A percentile compares a stretch with the other conserved stretches of the same genome.
Conservation (phyloP, 2,329 filamentous ascomycete species). For the Dothistroma septosporum region DNA sequence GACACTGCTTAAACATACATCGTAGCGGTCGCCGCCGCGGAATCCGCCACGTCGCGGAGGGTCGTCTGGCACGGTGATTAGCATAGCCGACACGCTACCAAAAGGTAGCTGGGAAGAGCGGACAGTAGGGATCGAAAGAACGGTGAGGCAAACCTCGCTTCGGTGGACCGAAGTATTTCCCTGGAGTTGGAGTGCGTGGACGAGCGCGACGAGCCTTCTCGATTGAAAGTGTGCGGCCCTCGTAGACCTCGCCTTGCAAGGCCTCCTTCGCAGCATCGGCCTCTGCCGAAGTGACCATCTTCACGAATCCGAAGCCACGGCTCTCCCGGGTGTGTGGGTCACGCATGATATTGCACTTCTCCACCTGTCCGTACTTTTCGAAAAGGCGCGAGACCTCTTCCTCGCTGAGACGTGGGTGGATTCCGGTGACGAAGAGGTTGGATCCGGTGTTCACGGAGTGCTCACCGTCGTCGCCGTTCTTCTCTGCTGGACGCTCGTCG, state of each 20-base stretch:
- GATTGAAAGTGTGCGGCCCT: conserved; percentile 93
- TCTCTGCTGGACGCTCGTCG: conserved; percentile 42
- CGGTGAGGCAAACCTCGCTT: conserved; percentile 57
- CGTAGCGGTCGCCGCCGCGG: conserved; percentile 47
- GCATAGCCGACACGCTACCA: conserved; percentile 16
- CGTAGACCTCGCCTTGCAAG: conserved; percentile 88
- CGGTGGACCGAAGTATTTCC: conserved; percentile 98
- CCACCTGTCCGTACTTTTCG: conserved; percentile 97
- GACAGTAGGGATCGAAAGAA: conserved; percentile 17
- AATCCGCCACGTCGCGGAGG: conserved; percentile 44
- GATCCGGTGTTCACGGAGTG: conserved; percentile 87
- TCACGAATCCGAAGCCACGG: conserved; percentile 97
- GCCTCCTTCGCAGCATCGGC: conserved; percentile 96
- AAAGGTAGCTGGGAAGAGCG: conserved; percentile 9
- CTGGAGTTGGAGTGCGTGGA: conserved; percentile 91
- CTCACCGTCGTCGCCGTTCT: conserved; percentile 54
- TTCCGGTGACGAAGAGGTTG: conserved; percentile 98
- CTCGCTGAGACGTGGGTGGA: conserved; percentile 87
- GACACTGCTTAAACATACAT: conserved; percentile 25
- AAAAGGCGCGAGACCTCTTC: conserved; percentile 90
- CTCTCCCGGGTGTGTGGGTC: conserved; percentile 98
- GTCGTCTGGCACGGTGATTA: conserved; percentile 37
- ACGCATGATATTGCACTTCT: conserved; percentile 99
- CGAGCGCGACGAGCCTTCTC: conserved; percentile 96
- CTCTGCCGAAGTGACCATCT: conserved; percentile 93